Evolutionary conservation across 176 grass and related monocot genomes (phyloP).

Genomic region (Hsuehochloa calcarea): DNA sequence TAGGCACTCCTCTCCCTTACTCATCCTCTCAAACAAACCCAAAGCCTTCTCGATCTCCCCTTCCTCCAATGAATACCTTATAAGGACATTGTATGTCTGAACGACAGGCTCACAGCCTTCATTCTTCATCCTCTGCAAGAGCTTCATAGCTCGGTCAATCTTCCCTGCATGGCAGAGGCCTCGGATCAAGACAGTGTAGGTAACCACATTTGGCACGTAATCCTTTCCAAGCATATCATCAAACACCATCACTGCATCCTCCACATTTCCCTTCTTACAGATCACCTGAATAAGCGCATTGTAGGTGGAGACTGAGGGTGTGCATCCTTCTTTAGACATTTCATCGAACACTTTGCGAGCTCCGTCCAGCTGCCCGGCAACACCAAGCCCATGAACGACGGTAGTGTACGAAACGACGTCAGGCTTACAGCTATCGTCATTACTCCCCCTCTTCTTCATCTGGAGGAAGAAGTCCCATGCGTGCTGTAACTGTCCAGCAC

Average conservation of each 20-base stretch:
- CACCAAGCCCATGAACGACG: slow-evolving; percentile 64
- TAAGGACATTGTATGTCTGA: slow-evolving; percentile 79
- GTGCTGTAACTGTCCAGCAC: slow-evolving; percentile 60
- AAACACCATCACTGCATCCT: slow-evolving; percentile 64
- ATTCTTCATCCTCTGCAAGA: slow-evolving; percentile 67
- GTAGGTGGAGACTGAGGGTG: slow-evolving; percentile 63
- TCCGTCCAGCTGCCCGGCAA: slow-evolving; percentile 59
- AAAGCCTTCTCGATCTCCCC: slow-evolving; percentile 74
- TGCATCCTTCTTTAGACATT: slow-evolving; percentile 68
- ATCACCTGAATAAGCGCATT: slow-evolving; percentile 87
- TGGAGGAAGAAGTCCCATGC: slow-evolving; percentile 80
- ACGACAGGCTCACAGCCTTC: slow-evolving; percentile 59
- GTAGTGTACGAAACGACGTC: slow-evolving; percentile 89
- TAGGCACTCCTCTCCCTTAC: slow-evolving; percentile 53
- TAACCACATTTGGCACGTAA: slow-evolving; percentile 57
- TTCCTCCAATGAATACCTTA: slow-evolving; percentile 75
- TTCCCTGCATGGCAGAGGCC: slow-evolving; percentile 76
- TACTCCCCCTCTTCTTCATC: slow-evolving; percentile 78
- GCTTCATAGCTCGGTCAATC: slow-evolving; percentile 58
- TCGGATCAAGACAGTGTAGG: slow-evolving; percentile 72
- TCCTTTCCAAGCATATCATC: slow-evolving; percentile 57
- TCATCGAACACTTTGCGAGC: slow-evolving; percentile 70
- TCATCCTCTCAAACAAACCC: slow-evolving; percentile 74
- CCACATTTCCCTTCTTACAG: slow-evolving; percentile 75
- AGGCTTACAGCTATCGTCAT: slow-evolving; percentile 50